These are phyloP conservation scores for Vanrija pseudolonga DNA, from an alignment of 1,284 basidiomycete genomes.

Conservation along the genomic window DNA sequence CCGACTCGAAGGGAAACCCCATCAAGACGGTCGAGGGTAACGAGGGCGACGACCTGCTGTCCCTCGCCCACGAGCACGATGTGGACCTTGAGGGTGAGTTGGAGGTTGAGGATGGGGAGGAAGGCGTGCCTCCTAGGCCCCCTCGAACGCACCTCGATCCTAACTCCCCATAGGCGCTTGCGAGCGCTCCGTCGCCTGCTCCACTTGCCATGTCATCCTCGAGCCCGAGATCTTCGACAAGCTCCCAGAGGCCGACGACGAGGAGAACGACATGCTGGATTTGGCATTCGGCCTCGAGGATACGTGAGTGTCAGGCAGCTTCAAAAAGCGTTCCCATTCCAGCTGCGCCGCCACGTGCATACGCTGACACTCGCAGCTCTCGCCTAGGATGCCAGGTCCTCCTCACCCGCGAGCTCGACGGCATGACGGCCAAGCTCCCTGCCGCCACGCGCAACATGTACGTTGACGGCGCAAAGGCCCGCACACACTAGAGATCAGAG, in stretches of 20 bases:
- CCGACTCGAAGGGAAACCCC: constrained; percentile 75
- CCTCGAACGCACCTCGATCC: too few species aligned
- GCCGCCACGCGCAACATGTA: constrained; percentile 96
- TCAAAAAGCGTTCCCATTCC: not conserved
- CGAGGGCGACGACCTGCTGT: constrained; percentile 88
- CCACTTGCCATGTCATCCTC: constrained; percentile 94
- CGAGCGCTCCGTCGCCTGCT: constrained; percentile 94
- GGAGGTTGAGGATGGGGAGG: not conserved
- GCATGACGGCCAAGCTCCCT: constrained; percentile 80
- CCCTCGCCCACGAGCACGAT: constrained; percentile 91
- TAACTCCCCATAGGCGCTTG: constrained; percentile 67
- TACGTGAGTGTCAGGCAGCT: constrained; percentile 58
- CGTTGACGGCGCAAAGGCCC: constrained; percentile 60
- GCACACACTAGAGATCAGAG: not conserved
- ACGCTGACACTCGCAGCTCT: constrained; percentile 47
- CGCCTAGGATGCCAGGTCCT: constrained; percentile 73
- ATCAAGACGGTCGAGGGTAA: constrained; percentile 88
- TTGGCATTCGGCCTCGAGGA: constrained; percentile 96
- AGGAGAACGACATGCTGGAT: constrained; percentile 98
- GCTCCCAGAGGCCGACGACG: constrained; percentile 87
- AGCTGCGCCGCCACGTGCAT: not conserved
- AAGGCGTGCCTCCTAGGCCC: not conserved
- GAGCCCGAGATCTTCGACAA: constrained; percentile 76
- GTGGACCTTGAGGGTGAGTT: constrained; percentile 89
- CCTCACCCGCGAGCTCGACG: constrained; percentile 76